Conservation (phyloP, 2,329 filamentous ascomycete genomes). For the Ceratocystis alfenasii region DNA sequence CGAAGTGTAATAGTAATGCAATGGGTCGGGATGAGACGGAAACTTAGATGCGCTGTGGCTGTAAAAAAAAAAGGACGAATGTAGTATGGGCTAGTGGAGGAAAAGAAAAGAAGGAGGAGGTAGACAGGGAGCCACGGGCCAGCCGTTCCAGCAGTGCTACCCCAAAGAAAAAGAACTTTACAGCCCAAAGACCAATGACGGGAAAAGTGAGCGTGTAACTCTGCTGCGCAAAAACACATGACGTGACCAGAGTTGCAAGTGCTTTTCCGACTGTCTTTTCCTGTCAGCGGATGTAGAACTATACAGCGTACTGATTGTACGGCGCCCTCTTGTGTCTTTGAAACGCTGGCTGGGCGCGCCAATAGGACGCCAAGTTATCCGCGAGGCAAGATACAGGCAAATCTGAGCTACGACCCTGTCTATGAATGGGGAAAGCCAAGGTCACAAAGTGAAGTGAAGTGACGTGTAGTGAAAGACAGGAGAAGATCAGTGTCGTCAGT, state of each 20-base stretch:
- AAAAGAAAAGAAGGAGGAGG: background rate
- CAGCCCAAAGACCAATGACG: background rate
- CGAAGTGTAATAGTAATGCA: background rate
- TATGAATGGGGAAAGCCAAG: too few species aligned
- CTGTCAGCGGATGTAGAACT: background rate
- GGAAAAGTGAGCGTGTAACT: background rate
- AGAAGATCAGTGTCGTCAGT: background rate
- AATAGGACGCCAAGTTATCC: too few species aligned
- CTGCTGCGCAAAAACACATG: background rate
- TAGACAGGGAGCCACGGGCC: too few species aligned
- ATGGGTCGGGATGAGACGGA: slow-evolving; percentile 3
- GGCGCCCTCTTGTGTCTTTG: background rate
- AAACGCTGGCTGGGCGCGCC: too few species aligned
- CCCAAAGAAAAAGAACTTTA: background rate
- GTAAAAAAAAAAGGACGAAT: background rate
- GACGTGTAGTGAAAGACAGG: background rate
- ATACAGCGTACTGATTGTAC: background rate
- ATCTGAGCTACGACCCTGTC: background rate
- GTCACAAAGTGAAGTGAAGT: background rate
- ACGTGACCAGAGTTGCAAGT: background rate
- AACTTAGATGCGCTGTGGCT: background rate
- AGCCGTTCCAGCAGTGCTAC: background rate
- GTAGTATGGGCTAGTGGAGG: background rate
- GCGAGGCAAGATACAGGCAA: background rate
- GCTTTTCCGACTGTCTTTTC: background rate